Evolutionary conservation across 345 rosid species (phyloP).

Genomic region (Ailanthus altissimus): DNA sequence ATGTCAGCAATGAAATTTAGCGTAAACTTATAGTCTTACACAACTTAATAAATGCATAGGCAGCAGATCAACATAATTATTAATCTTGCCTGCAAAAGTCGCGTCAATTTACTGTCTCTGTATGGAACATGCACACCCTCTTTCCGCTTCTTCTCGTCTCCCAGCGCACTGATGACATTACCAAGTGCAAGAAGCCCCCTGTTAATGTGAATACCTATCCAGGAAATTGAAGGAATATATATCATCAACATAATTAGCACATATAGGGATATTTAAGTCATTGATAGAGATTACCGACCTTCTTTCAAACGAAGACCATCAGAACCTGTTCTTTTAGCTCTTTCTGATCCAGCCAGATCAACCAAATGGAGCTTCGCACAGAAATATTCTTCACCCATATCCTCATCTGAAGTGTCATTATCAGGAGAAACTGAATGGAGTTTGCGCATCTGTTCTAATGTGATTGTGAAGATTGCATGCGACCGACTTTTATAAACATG

Average conservation of each 20-base stretch:
- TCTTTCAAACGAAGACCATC: constrained; percentile 78
- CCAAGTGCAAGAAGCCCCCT: constrained; percentile 91
- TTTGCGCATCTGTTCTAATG: constrained; percentile 72
- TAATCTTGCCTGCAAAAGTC: constrained; percentile 64
- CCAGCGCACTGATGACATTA: constrained; percentile 84
- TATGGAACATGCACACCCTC: constrained; percentile 84
- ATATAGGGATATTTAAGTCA: constrained; percentile 10
- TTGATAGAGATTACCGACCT: constrained; percentile 45
- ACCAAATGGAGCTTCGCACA: constrained; percentile 87
- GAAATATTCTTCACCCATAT: constrained; percentile 66
- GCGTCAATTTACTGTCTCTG: constrained; percentile 86
- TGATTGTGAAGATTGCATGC: constrained; percentile 93
- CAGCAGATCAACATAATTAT: background rate
- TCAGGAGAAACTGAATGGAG: constrained; percentile 45
- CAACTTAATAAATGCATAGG: background rate
- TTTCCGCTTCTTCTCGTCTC: constrained; percentile 82
- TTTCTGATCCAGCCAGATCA: constrained; percentile 89
- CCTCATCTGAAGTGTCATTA: constrained; percentile 47
- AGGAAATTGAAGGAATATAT: constrained; percentile 23
- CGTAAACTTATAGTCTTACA: background rate
- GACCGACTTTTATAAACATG: constrained; percentile 67
- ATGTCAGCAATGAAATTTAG: constrained; percentile 4
- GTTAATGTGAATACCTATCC: constrained; percentile 75
- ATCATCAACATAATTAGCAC: constrained; percentile 7
- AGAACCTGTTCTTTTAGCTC: constrained; percentile 87